These are phyloP conservation scores for Entonaema liquescens DNA, from an alignment of 495 filamentous ascomycete species.

Conservation along the genomic window DNA sequence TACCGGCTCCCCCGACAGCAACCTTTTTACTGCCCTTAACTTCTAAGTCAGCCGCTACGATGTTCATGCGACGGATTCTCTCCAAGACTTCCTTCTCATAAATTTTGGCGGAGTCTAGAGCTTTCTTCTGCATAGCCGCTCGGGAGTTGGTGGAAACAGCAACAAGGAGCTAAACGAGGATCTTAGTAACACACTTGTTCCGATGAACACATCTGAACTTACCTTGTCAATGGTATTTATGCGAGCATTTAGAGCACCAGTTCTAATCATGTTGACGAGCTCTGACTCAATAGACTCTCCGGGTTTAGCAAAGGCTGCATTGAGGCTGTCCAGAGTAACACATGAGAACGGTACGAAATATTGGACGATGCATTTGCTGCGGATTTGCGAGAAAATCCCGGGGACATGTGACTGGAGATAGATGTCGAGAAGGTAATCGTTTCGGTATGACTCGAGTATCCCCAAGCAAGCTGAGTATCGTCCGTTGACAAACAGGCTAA, in stretches of 20 bases:
- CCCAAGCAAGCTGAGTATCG: slow-evolving; percentile 85
- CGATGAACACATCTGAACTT: slow-evolving; percentile 26
- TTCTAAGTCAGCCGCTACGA: slow-evolving; percentile 78
- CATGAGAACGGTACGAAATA: slow-evolving; percentile 85
- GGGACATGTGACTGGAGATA: slow-evolving; percentile 80
- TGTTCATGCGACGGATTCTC: slow-evolving; percentile 76
- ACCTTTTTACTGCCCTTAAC: slow-evolving; percentile 56
- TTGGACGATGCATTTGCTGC: slow-evolving; percentile 91
- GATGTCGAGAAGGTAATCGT: slow-evolving; percentile 89
- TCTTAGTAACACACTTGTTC: slow-evolving; percentile 7
- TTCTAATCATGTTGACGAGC: slow-evolving; percentile 77
- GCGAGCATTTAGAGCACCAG: slow-evolving; percentile 74
- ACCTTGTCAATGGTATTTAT: slow-evolving; percentile 85
- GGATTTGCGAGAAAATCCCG: slow-evolving; percentile 74
- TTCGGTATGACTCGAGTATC: slow-evolving; percentile 79
- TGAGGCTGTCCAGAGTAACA: slow-evolving; percentile 74
- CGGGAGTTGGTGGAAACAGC: slow-evolving; percentile 72
- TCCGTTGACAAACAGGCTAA: slow-evolving; percentile 84
- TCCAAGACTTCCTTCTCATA: slow-evolving; percentile 79
- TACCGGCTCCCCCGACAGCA: slow-evolving; percentile 1
- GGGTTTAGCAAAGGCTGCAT: slow-evolving; percentile 66
- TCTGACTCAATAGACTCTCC: slow-evolving; percentile 75
- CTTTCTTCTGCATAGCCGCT: slow-evolving; percentile 69
- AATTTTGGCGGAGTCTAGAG: slow-evolving; percentile 70
- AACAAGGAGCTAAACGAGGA: slow-evolving; percentile 65